phyloP scores from a whole-genome alignment of 176 grass and related monocot genomes.

The Oryza glaberrima region DNA sequence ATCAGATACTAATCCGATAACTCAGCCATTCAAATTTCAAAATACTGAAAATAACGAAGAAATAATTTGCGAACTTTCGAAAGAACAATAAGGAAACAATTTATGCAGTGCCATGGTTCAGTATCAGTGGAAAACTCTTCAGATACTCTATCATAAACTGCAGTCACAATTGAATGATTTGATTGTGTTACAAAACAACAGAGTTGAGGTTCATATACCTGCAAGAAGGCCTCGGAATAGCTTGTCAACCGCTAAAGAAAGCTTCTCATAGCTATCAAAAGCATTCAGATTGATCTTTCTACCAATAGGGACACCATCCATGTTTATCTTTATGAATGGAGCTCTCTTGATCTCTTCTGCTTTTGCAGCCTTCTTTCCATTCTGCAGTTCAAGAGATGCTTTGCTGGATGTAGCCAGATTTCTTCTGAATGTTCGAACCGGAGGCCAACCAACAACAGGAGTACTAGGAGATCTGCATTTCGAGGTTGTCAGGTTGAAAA shows the following conservation, averaged over 20 bases:
- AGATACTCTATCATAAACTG: neutral
- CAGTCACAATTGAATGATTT: neutral
- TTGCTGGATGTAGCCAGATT: constrained; percentile 63
- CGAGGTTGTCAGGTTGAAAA: neutral
- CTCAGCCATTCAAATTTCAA: neutral
- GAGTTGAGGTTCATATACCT: constrained; percentile 37
- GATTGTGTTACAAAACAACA: constrained; percentile 1
- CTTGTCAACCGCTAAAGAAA: constrained; percentile 57
- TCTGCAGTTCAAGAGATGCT: constrained; percentile 42
- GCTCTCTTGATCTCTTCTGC: constrained; percentile 44
- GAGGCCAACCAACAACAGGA: constrained; percentile 87
- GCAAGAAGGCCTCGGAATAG: constrained; percentile 59
- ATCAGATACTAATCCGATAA: constrained; percentile 1
- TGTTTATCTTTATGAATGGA: constrained; percentile 76
- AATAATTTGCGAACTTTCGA: neutral
- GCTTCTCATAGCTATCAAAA: constrained; percentile 53
- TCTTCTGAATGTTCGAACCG: constrained; percentile 78
- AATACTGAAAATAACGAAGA: neutral
- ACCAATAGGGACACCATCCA: constrained; percentile 75
- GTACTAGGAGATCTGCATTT: constrained; percentile 50
- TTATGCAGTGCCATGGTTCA: neutral
- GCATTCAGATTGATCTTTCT: constrained; percentile 63
- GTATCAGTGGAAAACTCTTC: neutral
- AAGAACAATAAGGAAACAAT: neutral
- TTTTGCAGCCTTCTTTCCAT: constrained; percentile 22